phyloP scores from a whole-genome alignment of 169 alveolate genomes.

The Cryptosporidium sp. region DNA sequence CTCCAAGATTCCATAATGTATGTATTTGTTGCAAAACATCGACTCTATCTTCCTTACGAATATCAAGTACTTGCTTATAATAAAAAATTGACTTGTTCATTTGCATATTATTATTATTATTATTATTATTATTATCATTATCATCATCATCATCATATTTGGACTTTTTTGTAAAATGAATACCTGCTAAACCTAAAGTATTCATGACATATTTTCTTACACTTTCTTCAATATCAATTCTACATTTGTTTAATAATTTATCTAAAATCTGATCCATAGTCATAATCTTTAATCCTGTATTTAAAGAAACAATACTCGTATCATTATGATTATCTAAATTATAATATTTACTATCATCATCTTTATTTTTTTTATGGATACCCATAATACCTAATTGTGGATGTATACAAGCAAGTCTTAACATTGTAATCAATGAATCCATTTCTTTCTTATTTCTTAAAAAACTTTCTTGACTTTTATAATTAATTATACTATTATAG shows the following conservation, averaged over 20 bases:
- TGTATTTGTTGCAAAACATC: slow-evolving; percentile 64
- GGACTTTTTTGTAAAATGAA: background rate
- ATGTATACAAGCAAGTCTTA: slow-evolving; percentile 80
- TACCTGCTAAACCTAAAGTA: slow-evolving; percentile 64
- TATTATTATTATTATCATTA: background rate
- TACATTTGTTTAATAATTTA: slow-evolving; percentile 50
- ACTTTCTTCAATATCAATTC: slow-evolving; percentile 68
- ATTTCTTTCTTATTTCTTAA: slow-evolving; percentile 61
- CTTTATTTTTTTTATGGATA: background rate
- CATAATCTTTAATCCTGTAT: slow-evolving; percentile 61
- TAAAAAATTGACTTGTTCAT: background rate
- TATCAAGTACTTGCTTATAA: slow-evolving; percentile 59
- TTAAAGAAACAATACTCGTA: slow-evolving; percentile 17
- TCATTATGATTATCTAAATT: background rate
- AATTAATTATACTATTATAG: background rate
- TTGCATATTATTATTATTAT: too few species aligned
- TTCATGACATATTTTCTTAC: slow-evolving; percentile 74
- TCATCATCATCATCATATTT: slow-evolving; percentile 7
- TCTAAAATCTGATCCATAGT: slow-evolving; percentile 71
- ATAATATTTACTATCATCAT: background rate
- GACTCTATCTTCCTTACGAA: slow-evolving; percentile 64
- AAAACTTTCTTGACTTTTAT: background rate
- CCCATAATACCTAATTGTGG: slow-evolving; percentile 82
- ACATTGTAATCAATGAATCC: slow-evolving; percentile 72
- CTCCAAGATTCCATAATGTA: slow-evolving; percentile 60